Evolutionary conservation across 371 early-diverging fungal genomes (phyloP), one percentile per base, ranked within the genome.

Genomic region (Paraphysoderma sedebokerense): DNA sequence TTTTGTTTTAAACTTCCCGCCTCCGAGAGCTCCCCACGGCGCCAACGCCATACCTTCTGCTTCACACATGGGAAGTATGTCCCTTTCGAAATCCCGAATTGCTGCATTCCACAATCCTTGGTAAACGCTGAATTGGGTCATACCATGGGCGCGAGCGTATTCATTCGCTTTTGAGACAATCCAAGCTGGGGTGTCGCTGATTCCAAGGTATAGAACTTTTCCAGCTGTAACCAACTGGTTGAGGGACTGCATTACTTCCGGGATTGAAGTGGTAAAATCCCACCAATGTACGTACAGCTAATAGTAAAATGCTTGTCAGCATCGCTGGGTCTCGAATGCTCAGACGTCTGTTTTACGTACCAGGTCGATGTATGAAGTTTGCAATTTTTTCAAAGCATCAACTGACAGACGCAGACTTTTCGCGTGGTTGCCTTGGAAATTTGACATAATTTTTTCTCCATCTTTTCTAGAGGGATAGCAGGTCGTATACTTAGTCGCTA

Each of bases 141-240:
- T 15, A 28, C 48, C 50, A 30, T 50, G 30, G 15, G 28, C 46
- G 15, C 50, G 23, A 5, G 50, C 50, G 44, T 38, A 41, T 5
- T 9, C 23, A 8, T 11, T 32, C 12, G 45, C 56, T 39, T 59
- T 55, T 56, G 49, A 9, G 54, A 63, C 52, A 7, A 63, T 60
- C 64, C 64, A 67, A 9, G 66, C 56, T 5, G 63, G 60, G 23
- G 60, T 50, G 26, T 65, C 62, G 19, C 59, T 58, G 23, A 63
- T 45, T 1, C 65, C 72, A 9, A 71, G 52, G 48, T 69, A 67
- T n/a, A 51, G 49, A 0, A 70, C 68, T 33, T 72, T 70, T 6
- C 72, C 72, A 1, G 61, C 39, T 1, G 60, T 50, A 8, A 72
- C 72, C 23, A 65, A 59, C 44, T 68, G 70, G 41, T 70, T 60